Evolutionary conservation across 73 alveolate species (phyloP).

Genomic region (Paramecium biaurelia): DNA sequence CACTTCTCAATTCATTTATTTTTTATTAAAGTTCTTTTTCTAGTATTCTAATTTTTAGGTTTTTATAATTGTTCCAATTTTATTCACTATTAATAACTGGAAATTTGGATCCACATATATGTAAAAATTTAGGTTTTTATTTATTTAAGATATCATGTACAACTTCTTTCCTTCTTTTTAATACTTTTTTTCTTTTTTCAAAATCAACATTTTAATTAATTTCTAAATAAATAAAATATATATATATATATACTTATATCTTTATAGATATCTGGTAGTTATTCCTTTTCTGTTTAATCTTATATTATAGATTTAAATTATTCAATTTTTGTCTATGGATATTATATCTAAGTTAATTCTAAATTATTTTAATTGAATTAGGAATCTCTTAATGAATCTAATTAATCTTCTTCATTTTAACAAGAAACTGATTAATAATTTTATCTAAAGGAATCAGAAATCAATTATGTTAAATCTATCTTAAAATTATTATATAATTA

Average conservation of each 20-base stretch:
- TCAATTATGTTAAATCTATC: not conserved
- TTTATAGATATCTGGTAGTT: not conserved
- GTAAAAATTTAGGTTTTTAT: not conserved
- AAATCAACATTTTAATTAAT: not conserved
- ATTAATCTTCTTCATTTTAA: not conserved
- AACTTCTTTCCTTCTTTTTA: not conserved
- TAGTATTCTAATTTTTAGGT: not conserved
- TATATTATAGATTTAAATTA: not conserved
- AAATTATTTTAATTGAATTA: not conserved
- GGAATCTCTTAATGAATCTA: not conserved
- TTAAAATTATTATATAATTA: not conserved
- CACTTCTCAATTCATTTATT: not conserved
- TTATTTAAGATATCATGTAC: not conserved
- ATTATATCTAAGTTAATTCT: not conserved
- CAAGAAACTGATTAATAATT: not conserved
- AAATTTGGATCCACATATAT: slow-evolving; percentile 13
- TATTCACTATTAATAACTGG: not conserved
- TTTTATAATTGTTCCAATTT: not conserved
- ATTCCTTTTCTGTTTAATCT: not conserved
- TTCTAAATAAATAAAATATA: not conserved
- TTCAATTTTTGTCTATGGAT: not conserved
- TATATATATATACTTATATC: not conserved
- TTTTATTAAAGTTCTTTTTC: not conserved
- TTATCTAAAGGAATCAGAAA: not conserved
- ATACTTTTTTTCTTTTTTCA: not conserved